Evolutionary conservation across 2,329 filamentous ascomycete genomes (phyloP).

Genomic region (Pseudogymnoascus sp.): DNA sequence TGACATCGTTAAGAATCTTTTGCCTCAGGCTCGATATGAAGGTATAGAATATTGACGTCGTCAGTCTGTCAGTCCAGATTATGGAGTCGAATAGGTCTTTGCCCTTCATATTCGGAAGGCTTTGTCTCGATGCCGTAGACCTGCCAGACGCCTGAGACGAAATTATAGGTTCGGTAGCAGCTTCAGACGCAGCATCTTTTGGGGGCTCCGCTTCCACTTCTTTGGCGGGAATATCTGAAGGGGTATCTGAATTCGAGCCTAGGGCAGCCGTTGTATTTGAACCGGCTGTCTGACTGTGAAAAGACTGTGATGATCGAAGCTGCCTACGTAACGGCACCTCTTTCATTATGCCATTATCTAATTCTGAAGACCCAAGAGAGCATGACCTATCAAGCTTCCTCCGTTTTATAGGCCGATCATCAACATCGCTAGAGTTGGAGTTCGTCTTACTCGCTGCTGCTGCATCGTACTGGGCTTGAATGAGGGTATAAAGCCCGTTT

Average conservation of each 20-base stretch:
- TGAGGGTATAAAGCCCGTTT: slow-evolving; percentile 63
- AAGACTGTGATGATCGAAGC: background rate
- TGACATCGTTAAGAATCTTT: slow-evolving; percentile 50
- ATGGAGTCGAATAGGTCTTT: slow-evolving; percentile 63
- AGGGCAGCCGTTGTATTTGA: background rate
- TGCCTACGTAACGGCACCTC: background rate
- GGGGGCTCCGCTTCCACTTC: background rate
- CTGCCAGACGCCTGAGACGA: slow-evolving; percentile 17
- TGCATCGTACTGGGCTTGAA: slow-evolving; percentile 57
- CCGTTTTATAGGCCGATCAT: slow-evolving; percentile 27
- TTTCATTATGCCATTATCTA: background rate
- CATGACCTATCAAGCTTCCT: slow-evolving; percentile 16
- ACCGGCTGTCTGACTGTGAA: background rate
- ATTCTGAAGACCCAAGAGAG: background rate
- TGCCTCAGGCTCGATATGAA: slow-evolving; percentile 61
- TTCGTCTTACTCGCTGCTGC: slow-evolving; percentile 33
- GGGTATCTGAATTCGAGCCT: background rate
- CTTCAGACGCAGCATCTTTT: background rate
- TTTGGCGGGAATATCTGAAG: background rate
- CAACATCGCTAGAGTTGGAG: slow-evolving; percentile 25
- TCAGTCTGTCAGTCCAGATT: slow-evolving; percentile 59
- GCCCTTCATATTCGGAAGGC: slow-evolving; percentile 56
- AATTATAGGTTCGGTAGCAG: slow-evolving; percentile 8
- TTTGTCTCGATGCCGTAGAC: slow-evolving; percentile 14
- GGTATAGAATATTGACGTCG: slow-evolving; percentile 63